phyloP scores from a whole-genome alignment of 805 yeast species.

The Saccharomyces jurei region DNA sequence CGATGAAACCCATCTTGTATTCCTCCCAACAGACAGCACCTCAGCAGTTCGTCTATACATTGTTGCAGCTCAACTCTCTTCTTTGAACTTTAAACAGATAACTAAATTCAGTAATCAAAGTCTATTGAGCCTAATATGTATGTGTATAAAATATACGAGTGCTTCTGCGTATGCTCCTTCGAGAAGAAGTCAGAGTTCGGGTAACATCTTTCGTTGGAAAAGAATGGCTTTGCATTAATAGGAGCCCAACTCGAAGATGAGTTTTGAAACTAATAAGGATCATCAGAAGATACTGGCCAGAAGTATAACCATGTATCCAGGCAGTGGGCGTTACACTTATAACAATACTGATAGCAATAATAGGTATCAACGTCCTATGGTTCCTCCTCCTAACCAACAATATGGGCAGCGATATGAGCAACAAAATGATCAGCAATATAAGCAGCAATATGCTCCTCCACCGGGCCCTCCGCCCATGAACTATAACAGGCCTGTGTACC shows the following conservation, averaged over 20 bases:
- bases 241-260: background rate
- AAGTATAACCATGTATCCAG: constrained; percentile 20
- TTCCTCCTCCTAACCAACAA: constrained; percentile 12
- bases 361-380: constrained; percentile 13
- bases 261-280: background rate
- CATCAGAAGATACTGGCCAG: background rate
- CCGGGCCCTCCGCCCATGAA: constrained; percentile 8
- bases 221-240: background rate
- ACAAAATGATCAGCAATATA: background rate
- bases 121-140: background rate
- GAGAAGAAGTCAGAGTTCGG: background rate
- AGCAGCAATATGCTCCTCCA: constrained; percentile 9
- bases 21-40: background rate
- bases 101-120: background rate
- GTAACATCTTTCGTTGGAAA: background rate
- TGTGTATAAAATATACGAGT: background rate
- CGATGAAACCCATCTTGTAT: background rate
- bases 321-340: constrained; percentile 29
- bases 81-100: background rate
- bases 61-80: background rate
- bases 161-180: background rate
- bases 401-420: background rate
- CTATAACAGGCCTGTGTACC: constrained; percentile 9
- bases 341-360: constrained; percentile 9
- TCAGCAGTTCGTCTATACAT: background rate